Evolutionary conservation across 495 filamentous ascomycete genomes (phyloP).

Genomic region (Lasiosphaeriaceae sp.): DNA sequence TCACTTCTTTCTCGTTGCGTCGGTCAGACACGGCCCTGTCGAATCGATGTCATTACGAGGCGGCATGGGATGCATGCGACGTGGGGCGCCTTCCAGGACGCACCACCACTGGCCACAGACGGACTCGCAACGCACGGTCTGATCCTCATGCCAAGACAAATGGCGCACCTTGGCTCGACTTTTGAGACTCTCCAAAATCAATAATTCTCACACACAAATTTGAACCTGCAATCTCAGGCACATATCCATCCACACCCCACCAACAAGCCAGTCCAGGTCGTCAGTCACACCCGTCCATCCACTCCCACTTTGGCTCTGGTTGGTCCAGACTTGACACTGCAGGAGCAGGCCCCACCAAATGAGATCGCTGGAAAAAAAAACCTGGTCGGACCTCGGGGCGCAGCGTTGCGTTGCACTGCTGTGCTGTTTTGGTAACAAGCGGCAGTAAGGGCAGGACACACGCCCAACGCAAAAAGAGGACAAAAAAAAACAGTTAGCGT

Average conservation of each 20-base stretch:
- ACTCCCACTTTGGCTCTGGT: no score
- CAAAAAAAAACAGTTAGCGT: neutral
- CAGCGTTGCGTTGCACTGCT: neutral
- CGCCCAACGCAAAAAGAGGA: no score
- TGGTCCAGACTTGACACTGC: no score
- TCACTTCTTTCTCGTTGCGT: constrained; percentile 19
- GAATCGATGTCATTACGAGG: constrained; percentile 21
- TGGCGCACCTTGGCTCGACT: neutral
- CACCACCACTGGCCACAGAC: neutral
- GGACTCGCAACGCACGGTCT: no score
- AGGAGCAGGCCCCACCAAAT: neutral
- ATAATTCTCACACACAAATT: no score
- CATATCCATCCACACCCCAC: no score
- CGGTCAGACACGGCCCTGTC: constrained; percentile 22
- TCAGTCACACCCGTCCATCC: no score
- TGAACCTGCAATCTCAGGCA: no score
- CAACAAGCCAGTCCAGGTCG: no score
- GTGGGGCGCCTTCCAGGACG: constrained; percentile 8
- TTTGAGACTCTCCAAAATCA: no score
- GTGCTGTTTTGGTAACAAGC: neutral
- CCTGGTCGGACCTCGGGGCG: neutral
- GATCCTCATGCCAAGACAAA: neutral
- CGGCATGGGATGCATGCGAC: constrained; percentile 18
- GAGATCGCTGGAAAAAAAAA: neutral
- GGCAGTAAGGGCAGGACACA: neutral